Evolutionary conservation across 2,329 filamentous ascomycete genomes (phyloP), one percentile per base, ranked within the genome.

Genomic region (Herpotrichia juniperi): DNA sequence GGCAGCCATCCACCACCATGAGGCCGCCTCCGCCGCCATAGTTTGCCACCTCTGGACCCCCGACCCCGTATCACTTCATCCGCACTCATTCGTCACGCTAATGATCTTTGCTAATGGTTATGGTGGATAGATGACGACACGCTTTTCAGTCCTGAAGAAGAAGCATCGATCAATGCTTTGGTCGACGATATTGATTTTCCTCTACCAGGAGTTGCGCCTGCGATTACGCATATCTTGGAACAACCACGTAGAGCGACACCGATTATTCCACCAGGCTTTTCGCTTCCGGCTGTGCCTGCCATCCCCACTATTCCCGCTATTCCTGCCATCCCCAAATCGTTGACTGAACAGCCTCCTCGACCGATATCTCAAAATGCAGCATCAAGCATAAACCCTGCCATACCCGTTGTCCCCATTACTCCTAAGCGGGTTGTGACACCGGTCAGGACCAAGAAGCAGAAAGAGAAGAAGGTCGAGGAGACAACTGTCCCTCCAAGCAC

Each of bases 81-180:
- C 25, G 34, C 28, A 21, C 11, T 24, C 37, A 40, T 11, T 11
- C 4, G 16, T 4, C 21, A 24, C n/a, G 16, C 37, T 24, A 25
- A 32, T 24, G 25, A 32, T 34, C 34, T 17, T 30, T 43, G 77
- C 79, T 83, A 75, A 83, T 71, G 63, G 63, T 64, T 53, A 64
- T 42, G 42, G 42, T 57, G 50, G 42, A 56, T 54, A 89, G 87
- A 88, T 73, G 87, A 88, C 74, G 85, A 88, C 64, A 82, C 85
- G 44, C 72, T 85, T n/a, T 68, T 77, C 35, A 77, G 79, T 51
- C 82, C 81, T 10, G 76, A 87, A 40, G 84, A 87, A 55, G 85
- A 87, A 58, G 86, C 81, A 11, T 81, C 79, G 2, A 78, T 79
- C 37, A 86, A 83, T n/a, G 86, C 86, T 3, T 75, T 90, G 3